Base-by-base conservation (phyloP, 192 early-diverging fungal genomes). In the Entomortierella beljakovae region DNA sequence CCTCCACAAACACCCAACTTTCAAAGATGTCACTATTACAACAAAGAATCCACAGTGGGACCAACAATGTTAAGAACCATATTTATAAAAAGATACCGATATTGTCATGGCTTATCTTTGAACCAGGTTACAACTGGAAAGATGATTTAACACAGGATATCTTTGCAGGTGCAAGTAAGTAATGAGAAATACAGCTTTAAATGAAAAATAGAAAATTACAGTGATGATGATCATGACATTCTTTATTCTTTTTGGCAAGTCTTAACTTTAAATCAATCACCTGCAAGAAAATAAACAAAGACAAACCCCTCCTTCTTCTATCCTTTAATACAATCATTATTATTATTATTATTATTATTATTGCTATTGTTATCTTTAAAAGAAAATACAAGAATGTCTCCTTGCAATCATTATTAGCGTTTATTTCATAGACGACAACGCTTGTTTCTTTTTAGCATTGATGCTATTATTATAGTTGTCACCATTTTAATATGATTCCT, bases 141-240 rank as follows among this genome's bases (percentile, higher is more conserved):
- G 48, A n/a, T 29, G 29, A 70, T 57, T 33, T 70, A 6, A 61
- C 68, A 0, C 67, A 79, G 23, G 75, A 79, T 42, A 38, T 79
- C 34, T 70, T 79, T 61, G 75, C 75, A 33, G 75, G 75, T 20
- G 61, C 60, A 25, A 65, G 75, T 79, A 70, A 79, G 75, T 79
- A 28, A 23, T n/a, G n/a, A n/a, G n/a, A n/a, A n/a, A n/a, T n/a
- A n/a, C n/a, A n/a, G n/a, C n/a, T n/a, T n/a, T n/a, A n/a, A n/a
- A n/a, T n/a, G n/a, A n/a, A 26, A 34, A 38, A 38, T 20, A 46
- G 43, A 11, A 46, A 46, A 46, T 46, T 11, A 20, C 11, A 46
- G 6, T 13, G 13, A 58, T 33, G 49, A 25, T 54, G 37, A 32
- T 61, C 53, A 37, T 9, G 13, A 29, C 56, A 61, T 35, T 1